These are phyloP conservation scores for Ramichloridium luteum DNA, from an alignment of 2,329 filamentous ascomycete species.

Conservation along the genomic window DNA sequence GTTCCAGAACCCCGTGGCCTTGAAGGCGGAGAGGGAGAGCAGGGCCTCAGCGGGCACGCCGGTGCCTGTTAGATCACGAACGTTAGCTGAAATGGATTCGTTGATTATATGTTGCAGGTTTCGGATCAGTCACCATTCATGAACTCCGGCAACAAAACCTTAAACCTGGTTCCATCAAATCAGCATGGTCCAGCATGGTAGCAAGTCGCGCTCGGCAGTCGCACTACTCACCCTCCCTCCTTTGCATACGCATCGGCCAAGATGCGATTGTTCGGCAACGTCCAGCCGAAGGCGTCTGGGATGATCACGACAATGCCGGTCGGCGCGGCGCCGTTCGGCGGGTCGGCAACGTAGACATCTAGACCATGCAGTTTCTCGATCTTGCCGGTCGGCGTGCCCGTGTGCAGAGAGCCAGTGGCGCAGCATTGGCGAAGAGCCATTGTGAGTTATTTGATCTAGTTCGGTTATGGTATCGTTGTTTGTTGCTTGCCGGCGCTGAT, in stretches of 20 bases:
- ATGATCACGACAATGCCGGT: conserved; percentile 29
- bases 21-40: conserved; percentile 21
- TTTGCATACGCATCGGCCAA: conserved; percentile 27
- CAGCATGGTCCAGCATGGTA: neutral
- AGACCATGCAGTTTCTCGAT: conserved; percentile 26
- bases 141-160: conserved; percentile 27
- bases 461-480: too few species aligned
- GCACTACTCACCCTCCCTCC: conserved; percentile 13
- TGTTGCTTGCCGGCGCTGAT: too few species aligned
- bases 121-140: conserved; percentile 19
- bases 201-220: conserved; percentile 6
- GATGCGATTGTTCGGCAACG: conserved; percentile 26
- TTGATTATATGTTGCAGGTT: too few species aligned
- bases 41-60: conserved; percentile 18
- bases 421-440: conserved; percentile 25
- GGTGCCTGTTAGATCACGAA: conserved; percentile 13
- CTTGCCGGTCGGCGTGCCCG: conserved; percentile 24
- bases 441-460: too few species aligned
- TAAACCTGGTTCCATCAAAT: conserved; percentile 3
- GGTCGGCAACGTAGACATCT: conserved; percentile 27
- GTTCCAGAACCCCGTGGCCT: conserved; percentile 20
- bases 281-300: conserved; percentile 28
- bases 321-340: conserved; percentile 16
- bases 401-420: conserved; percentile 25
- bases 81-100: too few species aligned